Evolutionary conservation across 495 filamentous ascomycete species (phyloP).

Genomic region (Penicillium riverlandense): DNA sequence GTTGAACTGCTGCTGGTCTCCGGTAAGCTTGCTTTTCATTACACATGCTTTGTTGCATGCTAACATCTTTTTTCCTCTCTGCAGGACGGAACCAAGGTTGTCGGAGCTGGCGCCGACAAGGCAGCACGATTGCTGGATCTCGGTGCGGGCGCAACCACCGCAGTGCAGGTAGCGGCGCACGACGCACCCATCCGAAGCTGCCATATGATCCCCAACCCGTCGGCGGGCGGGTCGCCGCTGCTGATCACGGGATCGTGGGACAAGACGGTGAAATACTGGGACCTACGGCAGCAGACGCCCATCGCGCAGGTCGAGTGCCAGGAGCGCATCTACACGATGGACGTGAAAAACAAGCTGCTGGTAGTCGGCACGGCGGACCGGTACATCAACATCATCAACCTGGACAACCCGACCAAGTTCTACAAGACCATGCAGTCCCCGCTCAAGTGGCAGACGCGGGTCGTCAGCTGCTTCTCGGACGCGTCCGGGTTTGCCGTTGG

Average conservation of each 20-base stretch:
- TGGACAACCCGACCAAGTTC: constrained; percentile 68
- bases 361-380: constrained; percentile 82
- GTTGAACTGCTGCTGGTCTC: constrained; percentile 74
- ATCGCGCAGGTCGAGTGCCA: constrained; percentile 60
- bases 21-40: constrained; percentile 46
- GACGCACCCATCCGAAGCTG: constrained; percentile 73
- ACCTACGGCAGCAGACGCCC: constrained; percentile 60
- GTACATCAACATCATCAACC: constrained; percentile 79
- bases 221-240: constrained; percentile 48
- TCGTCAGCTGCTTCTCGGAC: constrained; percentile 78
- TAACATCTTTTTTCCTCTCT: constrained; percentile 4
- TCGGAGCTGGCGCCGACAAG: constrained; percentile 81
- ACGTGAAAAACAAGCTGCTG: constrained; percentile 69
- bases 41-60: background rate
- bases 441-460: constrained; percentile 81
- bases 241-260: constrained; percentile 93
- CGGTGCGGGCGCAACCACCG: constrained; percentile 40
- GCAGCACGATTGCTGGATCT: constrained; percentile 73
- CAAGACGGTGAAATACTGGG: constrained; percentile 95
- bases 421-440: constrained; percentile 80
- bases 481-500: constrained; percentile 80
- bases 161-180: constrained; percentile 65
- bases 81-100: constrained; percentile 67
- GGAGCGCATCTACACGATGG: constrained; percentile 84
- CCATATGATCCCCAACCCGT: constrained; percentile 58